phyloP scores from a whole-genome alignment of 2,329 filamentous ascomycete species.

The Penicillium corylophilum region DNA sequence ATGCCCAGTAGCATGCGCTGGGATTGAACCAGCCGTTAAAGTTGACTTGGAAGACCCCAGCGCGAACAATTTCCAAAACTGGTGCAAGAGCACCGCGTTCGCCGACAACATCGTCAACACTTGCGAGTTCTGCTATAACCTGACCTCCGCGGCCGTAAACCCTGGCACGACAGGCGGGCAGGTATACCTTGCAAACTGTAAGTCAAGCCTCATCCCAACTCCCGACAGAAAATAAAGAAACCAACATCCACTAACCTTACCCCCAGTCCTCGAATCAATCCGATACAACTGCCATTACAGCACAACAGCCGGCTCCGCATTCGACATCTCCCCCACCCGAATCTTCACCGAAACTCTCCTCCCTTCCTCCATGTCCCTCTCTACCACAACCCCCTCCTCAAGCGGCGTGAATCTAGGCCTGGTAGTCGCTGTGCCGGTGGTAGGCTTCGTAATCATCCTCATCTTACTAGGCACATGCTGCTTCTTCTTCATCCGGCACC shows the following conservation, averaged over 20 bases:
- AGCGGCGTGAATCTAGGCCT: slow-evolving; percentile 35
- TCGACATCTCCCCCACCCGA: slow-evolving; percentile 39
- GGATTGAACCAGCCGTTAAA: slow-evolving; percentile 33
- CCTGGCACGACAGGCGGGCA: slow-evolving; percentile 21
- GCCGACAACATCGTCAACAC: slow-evolving; percentile 42
- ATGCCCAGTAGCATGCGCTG: slow-evolving; percentile 45
- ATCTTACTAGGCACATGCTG: slow-evolving; percentile 35
- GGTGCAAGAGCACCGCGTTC: slow-evolving; percentile 40
- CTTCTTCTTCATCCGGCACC: slow-evolving; percentile 44
- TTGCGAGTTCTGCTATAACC: slow-evolving; percentile 46
- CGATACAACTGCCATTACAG: slow-evolving; percentile 47
- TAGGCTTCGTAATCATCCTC: slow-evolving; percentile 43
- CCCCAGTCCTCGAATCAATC: slow-evolving; percentile 45
- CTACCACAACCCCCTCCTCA: slow-evolving; percentile 14
- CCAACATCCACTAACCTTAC: slow-evolving; percentile 7
- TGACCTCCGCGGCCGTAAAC: slow-evolving; percentile 29
- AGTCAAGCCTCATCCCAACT: slow-evolving; percentile 16
- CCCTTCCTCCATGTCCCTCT: slow-evolving; percentile 30
- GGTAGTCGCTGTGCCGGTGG: slow-evolving; percentile 45
- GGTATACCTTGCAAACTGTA: slow-evolving; percentile 47
- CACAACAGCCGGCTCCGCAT: slow-evolving; percentile 34
- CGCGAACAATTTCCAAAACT: slow-evolving; percentile 33
- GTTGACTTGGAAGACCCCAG: slow-evolving; percentile 30
- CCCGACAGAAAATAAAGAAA: neutral
- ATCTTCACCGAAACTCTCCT: slow-evolving; percentile 45